Conservation (phyloP, 768 basidiomycete genomes). For the Boletus subparvulus region DNA sequence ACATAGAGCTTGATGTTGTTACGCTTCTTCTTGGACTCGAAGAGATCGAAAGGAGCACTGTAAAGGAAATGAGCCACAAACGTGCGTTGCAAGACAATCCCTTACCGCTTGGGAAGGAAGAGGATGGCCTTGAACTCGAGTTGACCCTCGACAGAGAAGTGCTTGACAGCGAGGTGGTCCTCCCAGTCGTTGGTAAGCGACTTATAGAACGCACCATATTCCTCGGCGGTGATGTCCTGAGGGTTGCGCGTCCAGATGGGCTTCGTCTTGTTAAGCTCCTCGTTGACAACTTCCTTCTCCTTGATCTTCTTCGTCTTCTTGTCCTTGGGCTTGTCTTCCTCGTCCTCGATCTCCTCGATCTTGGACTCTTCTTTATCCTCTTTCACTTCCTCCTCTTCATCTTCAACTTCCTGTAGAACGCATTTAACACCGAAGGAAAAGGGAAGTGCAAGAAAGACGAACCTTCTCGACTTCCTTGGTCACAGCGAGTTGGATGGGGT, state of each 20-base stretch:
- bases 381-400: conserved; percentile 71
- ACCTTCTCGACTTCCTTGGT: conserved; percentile 99
- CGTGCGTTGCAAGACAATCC: neutral
- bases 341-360: conserved; percentile 82
- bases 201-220: conserved; percentile 98
- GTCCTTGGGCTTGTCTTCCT: conserved; percentile 81
- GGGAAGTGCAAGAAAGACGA: conserved; percentile 19
- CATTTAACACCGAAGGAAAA: conserved; percentile 1
- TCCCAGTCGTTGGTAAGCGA: conserved; percentile 99
- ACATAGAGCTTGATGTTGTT: conserved; percentile 99
- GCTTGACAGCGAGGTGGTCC: conserved; percentile 98
- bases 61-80: conserved; percentile 1
- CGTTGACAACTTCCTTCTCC: conserved; percentile 82
- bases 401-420: conserved; percentile 73
- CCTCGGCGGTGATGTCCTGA: conserved; percentile 86
- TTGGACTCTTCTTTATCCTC: conserved; percentile 76
- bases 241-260: conserved; percentile 99
- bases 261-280: conserved; percentile 99
- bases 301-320: conserved; percentile 96
- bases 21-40: conserved; percentile 99
- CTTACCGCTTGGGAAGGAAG: conserved; percentile 92
- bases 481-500: conserved; percentile 97
- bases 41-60: conserved; percentile 98
- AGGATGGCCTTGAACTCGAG: conserved; percentile 99
- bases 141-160: conserved; percentile 99